Percentiles rank a stretch among this genome's conserved stretches.
Conservation (phyloP, 805 yeast species). For the Candida chauliodis region DNA sequence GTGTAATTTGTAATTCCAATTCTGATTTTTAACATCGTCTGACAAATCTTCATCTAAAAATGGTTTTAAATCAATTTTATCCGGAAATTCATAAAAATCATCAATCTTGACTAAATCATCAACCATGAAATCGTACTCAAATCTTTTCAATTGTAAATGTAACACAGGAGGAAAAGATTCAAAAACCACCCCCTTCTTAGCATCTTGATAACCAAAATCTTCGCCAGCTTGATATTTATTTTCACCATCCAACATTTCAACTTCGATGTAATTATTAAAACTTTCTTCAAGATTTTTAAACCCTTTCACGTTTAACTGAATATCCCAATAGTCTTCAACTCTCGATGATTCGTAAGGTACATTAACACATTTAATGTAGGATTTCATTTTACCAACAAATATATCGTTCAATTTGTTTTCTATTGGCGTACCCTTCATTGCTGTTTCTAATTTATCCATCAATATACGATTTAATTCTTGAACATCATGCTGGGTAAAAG, state of each 20-base stretch:
- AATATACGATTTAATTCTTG: constrained; percentile 93
- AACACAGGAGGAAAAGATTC: constrained; percentile 87
- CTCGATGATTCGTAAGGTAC: constrained; percentile 92
- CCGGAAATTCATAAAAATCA: constrained; percentile 88
- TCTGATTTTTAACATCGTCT: constrained; percentile 41
- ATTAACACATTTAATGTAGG: constrained; percentile 86
- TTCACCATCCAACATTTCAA: constrained; percentile 88
- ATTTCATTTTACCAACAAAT: constrained; percentile 96
- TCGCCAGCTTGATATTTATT: constrained; percentile 90
- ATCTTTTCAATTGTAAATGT: constrained; percentile 89
- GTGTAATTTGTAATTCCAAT: constrained; percentile 79
- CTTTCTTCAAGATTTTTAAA: constrained; percentile 68
- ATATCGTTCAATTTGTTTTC: constrained; percentile 57
- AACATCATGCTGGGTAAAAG: constrained; percentile 96
- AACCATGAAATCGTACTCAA: constrained; percentile 88
- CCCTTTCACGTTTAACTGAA: constrained; percentile 89
- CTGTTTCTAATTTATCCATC: constrained; percentile 88
- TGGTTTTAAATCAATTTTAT: constrained; percentile 73
- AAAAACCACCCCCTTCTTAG: constrained; percentile 93
- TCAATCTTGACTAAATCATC: constrained; percentile 88
- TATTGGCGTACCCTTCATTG: constrained; percentile 85
- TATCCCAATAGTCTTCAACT: constrained; percentile 96
- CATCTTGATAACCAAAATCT: constrained; percentile 87
- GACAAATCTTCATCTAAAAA: constrained; percentile 60
- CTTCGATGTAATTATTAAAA: constrained; percentile 81